These are phyloP conservation scores for Huntiella abstrusa DNA, from an alignment of 2,329 filamentous ascomycete genomes.

Conservation along the genomic window DNA sequence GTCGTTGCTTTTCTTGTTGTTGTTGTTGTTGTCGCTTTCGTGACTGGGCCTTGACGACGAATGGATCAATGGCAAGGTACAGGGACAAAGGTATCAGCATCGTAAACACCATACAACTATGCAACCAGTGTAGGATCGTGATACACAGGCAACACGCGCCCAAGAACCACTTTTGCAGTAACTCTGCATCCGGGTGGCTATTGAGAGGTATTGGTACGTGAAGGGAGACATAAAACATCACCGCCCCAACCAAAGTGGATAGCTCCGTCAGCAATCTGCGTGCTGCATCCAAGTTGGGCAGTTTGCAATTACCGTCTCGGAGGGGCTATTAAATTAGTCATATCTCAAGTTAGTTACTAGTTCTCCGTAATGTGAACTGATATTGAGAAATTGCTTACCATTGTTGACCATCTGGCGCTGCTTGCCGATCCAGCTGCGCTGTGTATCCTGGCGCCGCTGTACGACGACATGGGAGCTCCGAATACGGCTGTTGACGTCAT, in stretches of 20 bases:
- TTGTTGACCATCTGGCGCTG: constrained; percentile 52
- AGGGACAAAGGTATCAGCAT: too few relatives aligned
- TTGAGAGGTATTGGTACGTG: not conserved
- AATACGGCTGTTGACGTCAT: constrained; percentile 57
- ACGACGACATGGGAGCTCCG: constrained; percentile 71
- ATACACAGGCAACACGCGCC: not conserved
- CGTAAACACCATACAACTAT: not conserved
- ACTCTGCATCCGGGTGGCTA: not conserved
- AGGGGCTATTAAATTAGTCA: constrained; percentile 5
- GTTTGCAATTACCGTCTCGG: constrained; percentile 9
- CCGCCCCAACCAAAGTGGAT: not conserved
- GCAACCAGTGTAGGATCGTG: not conserved
- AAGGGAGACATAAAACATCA: not conserved
- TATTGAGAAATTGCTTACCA: constrained; percentile 1
- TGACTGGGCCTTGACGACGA: too few relatives aligned
- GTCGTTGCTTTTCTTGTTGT: too few relatives aligned
- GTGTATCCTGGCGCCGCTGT: constrained; percentile 53
- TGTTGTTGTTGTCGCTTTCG: too few relatives aligned
- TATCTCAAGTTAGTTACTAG: not conserved
- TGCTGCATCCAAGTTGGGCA: not conserved
- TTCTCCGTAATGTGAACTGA: constrained; percentile 20
- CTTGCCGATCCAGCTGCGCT: constrained; percentile 70
- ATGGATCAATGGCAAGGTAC: too few relatives aligned
- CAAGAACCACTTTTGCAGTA: not conserved
- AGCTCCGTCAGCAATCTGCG: constrained; percentile 1